Conservation (phyloP, 2,329 filamentous ascomycete species). For the Aspergillus nomiae region DNA sequence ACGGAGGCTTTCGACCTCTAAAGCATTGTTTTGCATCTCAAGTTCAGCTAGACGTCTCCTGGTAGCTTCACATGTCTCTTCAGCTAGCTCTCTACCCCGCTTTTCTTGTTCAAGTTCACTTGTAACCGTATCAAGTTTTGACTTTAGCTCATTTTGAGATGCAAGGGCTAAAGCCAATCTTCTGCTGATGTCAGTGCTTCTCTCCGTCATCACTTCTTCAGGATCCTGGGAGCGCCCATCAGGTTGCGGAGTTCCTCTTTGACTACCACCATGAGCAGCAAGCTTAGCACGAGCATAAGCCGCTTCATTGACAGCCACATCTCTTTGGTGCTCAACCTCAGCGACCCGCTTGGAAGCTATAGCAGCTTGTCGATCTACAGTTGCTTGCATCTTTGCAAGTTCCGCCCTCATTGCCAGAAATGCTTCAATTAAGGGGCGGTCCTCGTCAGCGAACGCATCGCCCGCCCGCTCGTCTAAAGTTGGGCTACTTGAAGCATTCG, state of each 20-base stretch:
- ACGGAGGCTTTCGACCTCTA: conserved; percentile 82
- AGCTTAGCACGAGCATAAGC: conserved; percentile 93
- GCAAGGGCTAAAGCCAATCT: conserved; percentile 82
- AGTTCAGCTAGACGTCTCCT: conserved; percentile 82
- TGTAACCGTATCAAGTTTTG: conserved; percentile 69
- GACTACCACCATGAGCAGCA: conserved; percentile 75
- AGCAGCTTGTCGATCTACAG: conserved; percentile 84
- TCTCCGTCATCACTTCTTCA: conserved; percentile 61
- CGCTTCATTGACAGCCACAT: conserved; percentile 91
- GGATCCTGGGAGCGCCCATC: conserved; percentile 56
- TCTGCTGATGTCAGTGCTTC: conserved; percentile 73
- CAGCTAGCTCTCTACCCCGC: conserved; percentile 77
- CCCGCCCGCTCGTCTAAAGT: conserved; percentile 73
- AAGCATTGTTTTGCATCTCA: conserved; percentile 78
- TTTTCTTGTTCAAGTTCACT: conserved; percentile 79
- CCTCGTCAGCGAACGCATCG: conserved; percentile 86
- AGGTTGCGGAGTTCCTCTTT: conserved; percentile 57
- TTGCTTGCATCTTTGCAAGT: conserved; percentile 82
- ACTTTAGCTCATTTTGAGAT: conserved; percentile 76
- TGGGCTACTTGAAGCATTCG: conserved; percentile 69
- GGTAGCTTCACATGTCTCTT: conserved; percentile 81
- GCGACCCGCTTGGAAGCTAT: conserved; percentile 86
- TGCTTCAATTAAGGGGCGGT: conserved; percentile 88
- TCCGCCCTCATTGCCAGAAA: conserved; percentile 89
- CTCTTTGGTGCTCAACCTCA: conserved; percentile 90